Evolutionary conservation across 306 rosid species (phyloP).

Genomic region (Quercus mongolica): DNA sequence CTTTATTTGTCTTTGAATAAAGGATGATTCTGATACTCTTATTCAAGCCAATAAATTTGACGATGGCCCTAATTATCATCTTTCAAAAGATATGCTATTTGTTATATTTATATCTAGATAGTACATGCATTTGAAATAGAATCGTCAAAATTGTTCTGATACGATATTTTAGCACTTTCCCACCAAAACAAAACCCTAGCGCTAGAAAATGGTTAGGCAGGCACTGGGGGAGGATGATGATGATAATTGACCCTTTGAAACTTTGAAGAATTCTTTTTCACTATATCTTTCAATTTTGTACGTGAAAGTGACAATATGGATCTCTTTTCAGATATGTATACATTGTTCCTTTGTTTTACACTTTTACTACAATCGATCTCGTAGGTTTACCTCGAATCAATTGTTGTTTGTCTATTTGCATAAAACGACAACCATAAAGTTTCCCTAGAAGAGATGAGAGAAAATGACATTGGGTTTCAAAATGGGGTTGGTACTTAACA

Average conservation of each 20-base stretch:
- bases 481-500: not conserved
- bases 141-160: not conserved
- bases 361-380: not conserved
- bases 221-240: not conserved
- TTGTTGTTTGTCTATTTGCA: not conserved
- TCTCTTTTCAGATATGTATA: not conserved
- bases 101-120: not conserved
- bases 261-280: not conserved
- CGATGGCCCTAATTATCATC: constrained; percentile 1
- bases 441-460: not conserved
- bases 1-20: not conserved
- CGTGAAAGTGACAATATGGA: not conserved
- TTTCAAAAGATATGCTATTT: not conserved
- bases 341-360: not conserved
- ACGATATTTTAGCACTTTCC: not conserved
- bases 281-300: not conserved
- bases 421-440: not conserved
- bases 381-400: not conserved
- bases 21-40: constrained; percentile 17
- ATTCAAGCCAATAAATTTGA: constrained; percentile 7
- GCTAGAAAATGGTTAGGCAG: not conserved
- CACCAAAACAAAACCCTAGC: not conserved
- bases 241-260: not conserved
- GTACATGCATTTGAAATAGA: not conserved
- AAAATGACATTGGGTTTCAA: not conserved